A percentile compares a stretch with the other conserved stretches of the same genome.
phyloP scores from a whole-genome alignment of 192 early-diverging fungal species.

The Linnemannia exigua region DNA sequence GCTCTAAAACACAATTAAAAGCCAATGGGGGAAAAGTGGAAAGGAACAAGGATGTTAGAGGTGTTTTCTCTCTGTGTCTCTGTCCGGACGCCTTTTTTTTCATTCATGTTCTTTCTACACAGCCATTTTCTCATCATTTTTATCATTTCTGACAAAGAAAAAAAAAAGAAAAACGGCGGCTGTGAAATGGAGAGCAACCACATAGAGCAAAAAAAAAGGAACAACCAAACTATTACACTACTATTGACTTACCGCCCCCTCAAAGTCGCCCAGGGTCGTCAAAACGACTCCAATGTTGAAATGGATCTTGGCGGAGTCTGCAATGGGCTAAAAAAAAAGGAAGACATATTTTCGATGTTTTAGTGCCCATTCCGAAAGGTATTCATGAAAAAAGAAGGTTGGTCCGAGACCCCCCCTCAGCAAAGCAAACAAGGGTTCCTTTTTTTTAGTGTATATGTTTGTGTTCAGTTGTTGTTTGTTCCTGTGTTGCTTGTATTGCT shows the following conservation, averaged over 20 bases:
- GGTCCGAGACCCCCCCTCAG: neutral
- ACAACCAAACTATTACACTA: neutral
- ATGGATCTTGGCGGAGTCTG: conserved; percentile 94
- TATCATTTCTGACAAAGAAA: neutral
- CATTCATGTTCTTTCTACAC: neutral
- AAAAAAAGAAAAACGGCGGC: neutral
- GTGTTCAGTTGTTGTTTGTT: neutral
- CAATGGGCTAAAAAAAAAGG: conserved; percentile 71
- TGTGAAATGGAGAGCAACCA: neutral
- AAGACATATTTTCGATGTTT: neutral
- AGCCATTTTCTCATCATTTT: neutral
- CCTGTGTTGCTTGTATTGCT: neutral
- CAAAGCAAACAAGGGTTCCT: neutral
- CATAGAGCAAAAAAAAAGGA: no score
- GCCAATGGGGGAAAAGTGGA: conserved; percentile 9
- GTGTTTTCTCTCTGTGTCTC: neutral
- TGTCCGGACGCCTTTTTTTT: neutral
- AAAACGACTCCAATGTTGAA: conserved; percentile 95
- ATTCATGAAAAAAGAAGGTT: neutral
- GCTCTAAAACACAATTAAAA: conserved; percentile 66
- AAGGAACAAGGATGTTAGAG: neutral
- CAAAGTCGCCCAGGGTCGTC: conserved; percentile 78
- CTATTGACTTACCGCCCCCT: conserved; percentile 85
- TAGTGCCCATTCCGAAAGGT: no score
- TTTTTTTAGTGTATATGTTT: neutral